Conservation (phyloP, 2,329 filamentous ascomycete species). For the Ascochyta fabae region DNA sequence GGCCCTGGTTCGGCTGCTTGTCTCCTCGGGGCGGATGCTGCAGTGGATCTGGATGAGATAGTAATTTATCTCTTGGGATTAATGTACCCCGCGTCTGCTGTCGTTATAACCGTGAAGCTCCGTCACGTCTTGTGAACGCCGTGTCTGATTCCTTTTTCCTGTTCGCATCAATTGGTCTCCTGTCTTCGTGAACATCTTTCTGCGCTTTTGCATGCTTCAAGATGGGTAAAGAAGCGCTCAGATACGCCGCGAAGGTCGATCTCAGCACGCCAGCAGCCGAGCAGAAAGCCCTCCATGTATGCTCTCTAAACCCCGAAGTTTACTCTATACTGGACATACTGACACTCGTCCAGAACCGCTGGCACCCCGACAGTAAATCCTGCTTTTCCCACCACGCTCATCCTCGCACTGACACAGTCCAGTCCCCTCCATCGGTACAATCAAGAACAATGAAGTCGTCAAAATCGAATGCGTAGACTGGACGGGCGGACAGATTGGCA, state of each 20-base stretch:
- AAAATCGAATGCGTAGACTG: conserved; percentile 94
- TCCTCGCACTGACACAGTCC: conserved; percentile 4
- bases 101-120: conserved; percentile 22
- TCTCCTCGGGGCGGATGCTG: conserved; percentile 20
- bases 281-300: conserved; percentile 73
- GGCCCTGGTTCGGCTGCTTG: conserved; percentile 5
- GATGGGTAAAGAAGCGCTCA: conserved; percentile 64
- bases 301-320: conserved; percentile 32
- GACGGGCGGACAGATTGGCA: conserved; percentile 76
- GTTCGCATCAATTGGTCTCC: background rate
- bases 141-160: background rate
- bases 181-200: background rate
- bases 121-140: conserved; percentile 1
- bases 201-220: background rate
- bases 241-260: conserved; percentile 75
- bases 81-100: conserved; percentile 25
- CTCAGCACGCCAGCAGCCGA: conserved; percentile 74
- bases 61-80: conserved; percentile 19
- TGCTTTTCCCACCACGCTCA: background rate
- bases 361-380: conserved; percentile 83
- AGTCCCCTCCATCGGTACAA: conserved; percentile 77
- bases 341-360: conserved; percentile 71
- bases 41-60: conserved; percentile 26
- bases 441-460: conserved; percentile 84
- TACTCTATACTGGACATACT: background rate